Conservation (phyloP, 2,329 filamentous ascomycete species). For the Colletotrichum sidae region DNA sequence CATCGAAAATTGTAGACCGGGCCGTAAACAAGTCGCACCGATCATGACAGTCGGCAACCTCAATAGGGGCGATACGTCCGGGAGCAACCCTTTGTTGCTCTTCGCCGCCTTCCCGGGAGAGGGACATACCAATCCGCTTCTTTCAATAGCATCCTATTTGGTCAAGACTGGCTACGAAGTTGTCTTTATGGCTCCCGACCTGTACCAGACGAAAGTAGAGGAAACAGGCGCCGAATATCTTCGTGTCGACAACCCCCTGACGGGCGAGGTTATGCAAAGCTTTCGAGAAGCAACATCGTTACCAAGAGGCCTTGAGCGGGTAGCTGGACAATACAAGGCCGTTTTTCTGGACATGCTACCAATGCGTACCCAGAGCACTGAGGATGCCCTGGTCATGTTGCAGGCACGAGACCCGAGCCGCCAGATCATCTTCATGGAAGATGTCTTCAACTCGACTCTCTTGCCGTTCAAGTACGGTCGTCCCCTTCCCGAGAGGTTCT, state of each 20-base stretch:
- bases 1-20: background rate
- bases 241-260: slow-evolving; percentile 34
- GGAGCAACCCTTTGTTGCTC: slow-evolving; percentile 39
- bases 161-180: slow-evolving; percentile 51
- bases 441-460: slow-evolving; percentile 44
- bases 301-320: slow-evolving; percentile 31
- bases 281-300: slow-evolving; percentile 12
- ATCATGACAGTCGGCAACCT: slow-evolving; percentile 7
- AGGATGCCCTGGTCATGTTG: slow-evolving; percentile 39
- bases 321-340: slow-evolving; percentile 22
- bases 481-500: slow-evolving; percentile 42
- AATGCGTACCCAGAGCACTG: background rate
- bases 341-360: slow-evolving; percentile 34
- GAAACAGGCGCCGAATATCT: slow-evolving; percentile 49
- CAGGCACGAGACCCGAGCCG: slow-evolving; percentile 42
- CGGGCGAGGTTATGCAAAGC: background rate
- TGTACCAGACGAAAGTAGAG: slow-evolving; percentile 45
- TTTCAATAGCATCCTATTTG: slow-evolving; percentile 46
- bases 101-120: slow-evolving; percentile 38
- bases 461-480: slow-evolving; percentile 44
- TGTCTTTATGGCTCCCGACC: slow-evolving; percentile 47
- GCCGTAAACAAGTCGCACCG: background rate
- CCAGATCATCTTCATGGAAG: slow-evolving; percentile 48
- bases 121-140: slow-evolving; percentile 40
- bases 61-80: background rate